Base-by-base conservation (phyloP, 164 flowering plant species). In the Paratinospora sagittata region DNA sequence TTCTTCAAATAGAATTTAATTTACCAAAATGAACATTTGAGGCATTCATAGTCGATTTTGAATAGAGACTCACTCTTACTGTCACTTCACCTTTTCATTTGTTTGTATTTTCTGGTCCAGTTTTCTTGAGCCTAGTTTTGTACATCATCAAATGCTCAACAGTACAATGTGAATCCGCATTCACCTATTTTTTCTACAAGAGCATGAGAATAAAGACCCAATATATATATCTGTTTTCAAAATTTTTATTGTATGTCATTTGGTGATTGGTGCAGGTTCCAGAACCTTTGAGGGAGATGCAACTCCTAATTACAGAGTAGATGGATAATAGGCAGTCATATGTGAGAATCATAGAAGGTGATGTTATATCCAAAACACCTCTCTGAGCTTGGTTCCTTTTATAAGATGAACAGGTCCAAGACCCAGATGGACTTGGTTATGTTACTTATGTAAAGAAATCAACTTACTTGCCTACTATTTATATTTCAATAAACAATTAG, bases 201-300 rank as follows among this genome's bases (percentile, higher is more conserved):
- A 33, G 1, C 26, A 8, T 33, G 67, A 34, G 67, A 34, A 16
- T 36, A 39, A 12, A 7, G 27, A 36, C 68, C 27, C 68, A 17
- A 7, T 27, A 3, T 6, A 9, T 27, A 11, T 45, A 7, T 41
- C 13, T 17, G 57, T 41, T 67, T 41, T n/a, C n/a, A 27, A 41
- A 33, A 49, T 61, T 37, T 10, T 30, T 34, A 21, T 14, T 23
- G 37, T 21, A n/a, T 23, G 63, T 11, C 2, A 14, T 26, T 67
- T 39, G 36, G 58, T 19, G 14, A 68, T 68, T 68, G 34, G 39
- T 68, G 68, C 73, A 74, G 77, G 49, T 74, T 23, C 63, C 73
- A 57, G 45, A 68, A 6, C 61, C 77, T 65, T 4, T 39, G 14
- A 69, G 72, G 64, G 73, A 74, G 43, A 23, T 70, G 14, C 58